Evolutionary conservation across 2,329 filamentous ascomycete species (phyloP), one percentile per base, ranked within the genome.

Genomic region (Fusarium fujikuroi): DNA sequence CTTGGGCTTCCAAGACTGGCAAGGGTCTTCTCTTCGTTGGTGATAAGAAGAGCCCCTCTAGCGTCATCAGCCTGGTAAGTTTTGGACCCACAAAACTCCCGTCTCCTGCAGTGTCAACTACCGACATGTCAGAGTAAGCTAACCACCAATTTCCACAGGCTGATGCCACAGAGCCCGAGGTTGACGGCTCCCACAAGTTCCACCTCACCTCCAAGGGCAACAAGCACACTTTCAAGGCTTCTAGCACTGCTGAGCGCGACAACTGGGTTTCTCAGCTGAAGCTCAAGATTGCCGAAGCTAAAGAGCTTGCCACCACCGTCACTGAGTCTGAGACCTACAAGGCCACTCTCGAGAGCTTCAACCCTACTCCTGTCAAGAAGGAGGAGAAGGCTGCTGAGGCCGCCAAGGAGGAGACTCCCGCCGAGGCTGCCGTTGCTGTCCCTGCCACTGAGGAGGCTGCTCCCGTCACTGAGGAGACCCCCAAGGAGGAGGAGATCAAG

Each of bases 21-120:
- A 97, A 97, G 88, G 96, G 96, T 80, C 92, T 98, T 25, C 87
- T 98, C 46, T 97, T 97, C 89, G 93, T 94, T 84, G 92, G 92
- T 79, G 93, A 97, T 85, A 97, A 97, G 90, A 87, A 90, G 75
- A 88, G 89, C 68, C 95, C 95, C 69, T 88, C 91, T 76, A 92
- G 94, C 79, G 91, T 96, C 78, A 92, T 98, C 83, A 93, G 94
- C 84, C 85, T 98, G 82, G 94, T 97, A 89, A 80, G 93, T 69
- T 42, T 16, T n/a, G 58, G 75, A 66, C 65, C 75, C 72, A 77
- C 72, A 40, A 37, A 34, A 52, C 57, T 56, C 25, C 25, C 25
- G 25, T 30, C 21, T 28, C 52, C 40, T 30, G 44, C 68, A 68
- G 42, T 37, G 18, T 42, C 53, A 76, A 74, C 68, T 76, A 28